A percentile compares a stretch with the other conserved stretches of the same genome.
phyloP scores from a whole-genome alignment of 169 alveolate genomes.

The Plasmodium gallinaceum region DNA sequence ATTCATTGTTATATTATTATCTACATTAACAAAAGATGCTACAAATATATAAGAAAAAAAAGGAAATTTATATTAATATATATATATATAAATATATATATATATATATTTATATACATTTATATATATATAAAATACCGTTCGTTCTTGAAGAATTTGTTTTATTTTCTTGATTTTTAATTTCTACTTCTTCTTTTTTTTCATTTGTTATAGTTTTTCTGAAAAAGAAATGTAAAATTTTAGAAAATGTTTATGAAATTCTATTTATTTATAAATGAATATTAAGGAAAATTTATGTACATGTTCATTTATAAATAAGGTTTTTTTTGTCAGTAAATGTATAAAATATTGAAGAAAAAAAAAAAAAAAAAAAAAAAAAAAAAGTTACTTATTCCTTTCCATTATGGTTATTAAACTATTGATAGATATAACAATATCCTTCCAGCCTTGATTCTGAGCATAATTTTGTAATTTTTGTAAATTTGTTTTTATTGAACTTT shows the following conservation, averaged over 20 bases:
- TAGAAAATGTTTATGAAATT: neutral
- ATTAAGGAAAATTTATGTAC: no score
- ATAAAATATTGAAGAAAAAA: neutral
- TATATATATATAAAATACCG: conserved; percentile 3
- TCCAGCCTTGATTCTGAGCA: conserved; percentile 58
- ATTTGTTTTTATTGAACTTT: conserved; percentile 30
- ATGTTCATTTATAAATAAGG: no score
- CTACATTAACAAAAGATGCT: conserved; percentile 11
- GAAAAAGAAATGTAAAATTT: neutral
- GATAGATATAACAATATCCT: conserved; percentile 50
- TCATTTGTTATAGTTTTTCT: conserved; percentile 27
- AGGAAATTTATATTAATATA: neutral
- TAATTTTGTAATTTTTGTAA: conserved; percentile 34
- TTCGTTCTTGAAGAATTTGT: conserved; percentile 17
- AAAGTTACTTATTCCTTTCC: conserved; percentile 42
- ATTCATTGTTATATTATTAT: conserved; percentile 41
- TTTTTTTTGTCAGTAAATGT: no score
- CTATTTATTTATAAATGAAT: no score
- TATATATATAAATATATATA: neutral
- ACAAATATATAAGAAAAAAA: neutral
- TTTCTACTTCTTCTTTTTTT: conserved; percentile 16
- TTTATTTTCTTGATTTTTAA: conserved; percentile 17
- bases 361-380: neutral
- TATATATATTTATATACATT: neutral
- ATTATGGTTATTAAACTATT: conserved; percentile 46